A percentile compares a stretch with the other conserved stretches of the same genome.
phyloP scores from a whole-genome alignment of 371 early-diverging fungal genomes.

The Blakeslea trispora region DNA sequence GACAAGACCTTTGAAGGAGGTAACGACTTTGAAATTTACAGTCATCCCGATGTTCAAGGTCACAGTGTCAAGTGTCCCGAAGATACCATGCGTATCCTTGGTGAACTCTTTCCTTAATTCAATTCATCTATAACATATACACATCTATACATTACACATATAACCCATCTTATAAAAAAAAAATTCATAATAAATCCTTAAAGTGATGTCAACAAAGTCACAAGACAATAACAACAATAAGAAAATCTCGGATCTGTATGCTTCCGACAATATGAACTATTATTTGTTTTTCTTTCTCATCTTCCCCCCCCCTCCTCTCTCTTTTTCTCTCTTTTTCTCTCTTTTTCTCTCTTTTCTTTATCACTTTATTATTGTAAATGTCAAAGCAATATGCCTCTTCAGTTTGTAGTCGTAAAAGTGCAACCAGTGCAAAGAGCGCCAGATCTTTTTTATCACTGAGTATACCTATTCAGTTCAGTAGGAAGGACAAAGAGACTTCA shows the following conservation, averaged over 20 bases:
- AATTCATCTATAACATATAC: slow-evolving; percentile 6
- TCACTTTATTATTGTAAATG: no score
- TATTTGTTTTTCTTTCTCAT: slow-evolving; percentile 14
- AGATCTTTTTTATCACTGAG: slow-evolving; percentile 42
- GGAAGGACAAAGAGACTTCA: neutral
- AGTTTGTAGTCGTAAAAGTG: slow-evolving; percentile 46
- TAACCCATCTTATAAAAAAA: neutral
- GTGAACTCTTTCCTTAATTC: slow-evolving; percentile 72
- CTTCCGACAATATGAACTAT: slow-evolving; percentile 6
- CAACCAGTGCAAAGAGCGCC: slow-evolving; percentile 44
- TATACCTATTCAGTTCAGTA: slow-evolving; percentile 16
- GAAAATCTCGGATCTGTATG: slow-evolving; percentile 12
- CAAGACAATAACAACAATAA: slow-evolving; percentile 10
- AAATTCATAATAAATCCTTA: neutral
- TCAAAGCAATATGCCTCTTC: slow-evolving; percentile 41
- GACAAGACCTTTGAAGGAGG: slow-evolving; percentile 99
- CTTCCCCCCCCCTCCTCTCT: slow-evolving; percentile 3
- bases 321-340: slow-evolving; percentile 21
- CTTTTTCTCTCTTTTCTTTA: no score
- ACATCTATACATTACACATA: neutral
- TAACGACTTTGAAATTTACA: slow-evolving; percentile 99
- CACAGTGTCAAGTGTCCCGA: slow-evolving; percentile 89
- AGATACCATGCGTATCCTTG: slow-evolving; percentile 89
- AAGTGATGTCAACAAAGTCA: slow-evolving; percentile 5
- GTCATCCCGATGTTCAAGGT: slow-evolving; percentile 82